Percentiles rank a stretch among this genome's conserved stretches.
phyloP scores from a whole-genome alignment of 306 rosid species.

The Sicyos baderoa region DNA sequence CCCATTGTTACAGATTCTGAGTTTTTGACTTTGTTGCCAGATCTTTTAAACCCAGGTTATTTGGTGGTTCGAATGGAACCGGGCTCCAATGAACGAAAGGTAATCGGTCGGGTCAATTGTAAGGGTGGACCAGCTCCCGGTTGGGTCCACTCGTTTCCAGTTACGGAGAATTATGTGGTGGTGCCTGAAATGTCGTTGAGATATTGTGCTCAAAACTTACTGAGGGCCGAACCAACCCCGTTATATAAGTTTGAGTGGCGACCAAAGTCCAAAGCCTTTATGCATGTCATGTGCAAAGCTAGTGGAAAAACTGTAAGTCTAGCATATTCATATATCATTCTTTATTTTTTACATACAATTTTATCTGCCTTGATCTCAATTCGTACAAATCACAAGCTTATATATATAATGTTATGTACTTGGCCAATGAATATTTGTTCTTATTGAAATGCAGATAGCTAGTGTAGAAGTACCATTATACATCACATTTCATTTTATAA shows the following conservation, averaged over 20 bases:
- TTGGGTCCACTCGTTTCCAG: slow-evolving; percentile 94
- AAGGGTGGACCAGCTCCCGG: slow-evolving; percentile 62
- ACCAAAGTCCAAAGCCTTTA: slow-evolving; percentile 58
- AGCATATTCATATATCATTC: background rate
- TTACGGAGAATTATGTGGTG: slow-evolving; percentile 57
- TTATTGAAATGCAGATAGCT: slow-evolving; percentile 40
- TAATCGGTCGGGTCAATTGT: slow-evolving; percentile 66
- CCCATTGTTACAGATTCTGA: slow-evolving; percentile 74
- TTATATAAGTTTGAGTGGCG: slow-evolving; percentile 86
- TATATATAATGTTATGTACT: too few relatives aligned
- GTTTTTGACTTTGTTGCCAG: slow-evolving; percentile 69
- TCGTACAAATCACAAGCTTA: background rate
- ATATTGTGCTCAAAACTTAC: slow-evolving; percentile 68
- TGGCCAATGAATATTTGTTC: background rate
- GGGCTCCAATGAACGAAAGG: slow-evolving; percentile 62
- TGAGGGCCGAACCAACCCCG: slow-evolving; percentile 81
- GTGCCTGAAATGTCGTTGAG: slow-evolving; percentile 90
- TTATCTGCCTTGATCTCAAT: background rate
- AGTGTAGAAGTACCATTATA: slow-evolving; percentile 83
- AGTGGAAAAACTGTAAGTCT: slow-evolving; percentile 64
- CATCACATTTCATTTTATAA: slow-evolving; percentile 81
- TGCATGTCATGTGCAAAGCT: slow-evolving; percentile 78
- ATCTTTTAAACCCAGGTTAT: slow-evolving; percentile 67
- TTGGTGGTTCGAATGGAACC: slow-evolving; percentile 67
- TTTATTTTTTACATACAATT: background rate